Percentiles rank a stretch among this genome's conserved stretches.
Evolutionary conservation across 2,329 filamentous ascomycete species (phyloP).

Genomic region (Epichloe scottii): DNA sequence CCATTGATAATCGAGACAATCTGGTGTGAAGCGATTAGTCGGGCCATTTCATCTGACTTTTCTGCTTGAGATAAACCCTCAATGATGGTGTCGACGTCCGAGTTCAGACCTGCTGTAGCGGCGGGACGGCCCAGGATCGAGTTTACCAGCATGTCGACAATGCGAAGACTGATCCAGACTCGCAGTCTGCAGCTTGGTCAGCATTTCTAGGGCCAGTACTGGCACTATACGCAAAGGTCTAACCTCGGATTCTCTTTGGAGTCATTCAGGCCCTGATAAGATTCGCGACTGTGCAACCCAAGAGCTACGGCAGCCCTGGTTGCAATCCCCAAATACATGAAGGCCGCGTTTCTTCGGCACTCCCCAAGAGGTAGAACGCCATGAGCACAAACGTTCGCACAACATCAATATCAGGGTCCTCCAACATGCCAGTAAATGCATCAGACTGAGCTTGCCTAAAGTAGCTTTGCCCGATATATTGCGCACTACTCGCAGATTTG

Average conservation of each 20-base stretch:
- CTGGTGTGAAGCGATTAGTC: constrained; percentile 27
- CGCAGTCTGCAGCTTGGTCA: constrained; percentile 15
- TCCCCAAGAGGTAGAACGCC: constrained; percentile 48
- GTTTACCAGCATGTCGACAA: constrained; percentile 26
- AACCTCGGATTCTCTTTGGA: constrained; percentile 13
- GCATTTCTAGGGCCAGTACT: not conserved
- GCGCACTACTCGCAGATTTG: constrained; percentile 14
- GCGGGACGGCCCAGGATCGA: constrained; percentile 26
- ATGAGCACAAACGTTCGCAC: constrained; percentile 41
- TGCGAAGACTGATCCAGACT: constrained; percentile 25
- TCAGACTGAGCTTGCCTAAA: constrained; percentile 16
- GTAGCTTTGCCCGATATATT: constrained; percentile 24
- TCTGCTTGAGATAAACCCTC: constrained; percentile 10
- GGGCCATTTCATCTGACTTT: constrained; percentile 7
- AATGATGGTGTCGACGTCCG: constrained; percentile 14
- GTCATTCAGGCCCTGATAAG: constrained; percentile 14
- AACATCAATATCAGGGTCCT: constrained; percentile 41
- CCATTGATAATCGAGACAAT: constrained; percentile 31
- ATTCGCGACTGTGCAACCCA: constrained; percentile 34
- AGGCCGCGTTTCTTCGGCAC: constrained; percentile 46
- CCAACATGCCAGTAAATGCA: constrained; percentile 20
- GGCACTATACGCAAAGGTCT: not conserved
- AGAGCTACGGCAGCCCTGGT: constrained; percentile 43
- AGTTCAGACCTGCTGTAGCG: constrained; percentile 19
- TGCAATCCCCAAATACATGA: constrained; percentile 51